phyloP scores from a whole-genome alignment of 2,329 filamentous ascomycete species.

The Cryphonectria carpinicola region DNA sequence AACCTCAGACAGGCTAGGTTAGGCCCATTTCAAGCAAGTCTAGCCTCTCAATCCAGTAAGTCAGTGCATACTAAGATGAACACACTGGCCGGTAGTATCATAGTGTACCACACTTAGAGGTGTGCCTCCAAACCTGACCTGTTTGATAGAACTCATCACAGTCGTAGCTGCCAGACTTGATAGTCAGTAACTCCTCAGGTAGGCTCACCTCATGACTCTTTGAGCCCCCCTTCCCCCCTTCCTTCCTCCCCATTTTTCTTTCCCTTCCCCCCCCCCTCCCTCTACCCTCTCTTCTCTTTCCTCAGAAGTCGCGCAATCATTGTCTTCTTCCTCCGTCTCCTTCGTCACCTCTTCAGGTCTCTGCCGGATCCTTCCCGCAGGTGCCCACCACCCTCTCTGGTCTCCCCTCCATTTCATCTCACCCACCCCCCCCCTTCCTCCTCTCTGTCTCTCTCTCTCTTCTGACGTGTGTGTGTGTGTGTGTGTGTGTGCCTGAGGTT shows the following conservation, averaged over 20 bases:
- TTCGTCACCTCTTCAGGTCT: not conserved
- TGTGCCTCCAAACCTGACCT: not conserved
- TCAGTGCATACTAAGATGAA: not conserved
- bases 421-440: too few species aligned
- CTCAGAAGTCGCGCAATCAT: not conserved
- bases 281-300: not conserved
- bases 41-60: not conserved
- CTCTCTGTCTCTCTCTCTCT: not conserved
- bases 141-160: not conserved
- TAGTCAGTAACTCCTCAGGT: not conserved
- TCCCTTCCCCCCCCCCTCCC: not conserved
- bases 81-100: not conserved
- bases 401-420: not conserved
- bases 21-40: not conserved
- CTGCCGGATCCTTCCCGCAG: conserved; percentile 3
- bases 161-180: not conserved
- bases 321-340: not conserved
- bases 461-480: not conserved
- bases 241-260: not conserved
- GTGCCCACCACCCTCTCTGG: not conserved
- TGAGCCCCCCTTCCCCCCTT: not conserved
- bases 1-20: not conserved
- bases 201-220: not conserved
- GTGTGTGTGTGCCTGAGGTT: not conserved
- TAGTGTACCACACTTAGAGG: not conserved